phyloP scores from a whole-genome alignment of 768 basidiomycete genomes.

The Gymnopilus junonius region DNA sequence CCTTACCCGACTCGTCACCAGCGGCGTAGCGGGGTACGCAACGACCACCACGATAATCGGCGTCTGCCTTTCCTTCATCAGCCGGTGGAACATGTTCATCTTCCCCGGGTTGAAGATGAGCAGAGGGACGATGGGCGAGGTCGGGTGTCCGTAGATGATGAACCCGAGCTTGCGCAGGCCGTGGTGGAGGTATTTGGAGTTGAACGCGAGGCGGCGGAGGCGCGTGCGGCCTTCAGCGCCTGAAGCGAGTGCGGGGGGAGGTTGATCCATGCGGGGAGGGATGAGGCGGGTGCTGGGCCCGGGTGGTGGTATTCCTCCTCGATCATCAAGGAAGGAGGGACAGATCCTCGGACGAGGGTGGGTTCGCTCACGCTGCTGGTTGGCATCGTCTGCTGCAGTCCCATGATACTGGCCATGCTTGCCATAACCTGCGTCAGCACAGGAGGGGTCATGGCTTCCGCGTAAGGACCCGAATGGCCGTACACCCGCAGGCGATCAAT shows the following conservation, averaged over 20 bases:
- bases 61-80: slow-evolving; percentile 82
- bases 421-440: slow-evolving; percentile 91
- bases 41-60: slow-evolving; percentile 92
- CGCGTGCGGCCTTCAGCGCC: slow-evolving; percentile 86
- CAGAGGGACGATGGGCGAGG: slow-evolving; percentile 93
- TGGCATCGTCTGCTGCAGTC: slow-evolving; percentile 53
- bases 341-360: slow-evolving; percentile 3
- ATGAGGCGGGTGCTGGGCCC: slow-evolving; percentile 67
- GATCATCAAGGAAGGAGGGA: slow-evolving; percentile 20
- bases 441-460: slow-evolving; percentile 89
- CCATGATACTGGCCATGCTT: slow-evolving; percentile 98
- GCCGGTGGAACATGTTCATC: slow-evolving; percentile 87
- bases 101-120: slow-evolving; percentile 93
- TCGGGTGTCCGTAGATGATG: slow-evolving; percentile 91
- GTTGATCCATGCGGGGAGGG: slow-evolving; percentile 78
- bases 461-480: slow-evolving; percentile 83
- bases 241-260: slow-evolving; percentile 76
- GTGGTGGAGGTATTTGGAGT: slow-evolving; percentile 87
- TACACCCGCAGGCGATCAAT: slow-evolving; percentile 83
- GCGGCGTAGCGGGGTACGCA: slow-evolving; percentile 87
- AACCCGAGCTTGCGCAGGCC: slow-evolving; percentile 92
- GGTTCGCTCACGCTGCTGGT: slow-evolving; percentile 17
- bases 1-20: slow-evolving; percentile 86
- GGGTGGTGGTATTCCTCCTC: slow-evolving; percentile 56
- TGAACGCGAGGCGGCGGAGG: slow-evolving; percentile 91